Base-by-base conservation (phyloP, 2,329 filamentous ascomycete genomes). In the Beauveria rudraprayagi region DNA sequence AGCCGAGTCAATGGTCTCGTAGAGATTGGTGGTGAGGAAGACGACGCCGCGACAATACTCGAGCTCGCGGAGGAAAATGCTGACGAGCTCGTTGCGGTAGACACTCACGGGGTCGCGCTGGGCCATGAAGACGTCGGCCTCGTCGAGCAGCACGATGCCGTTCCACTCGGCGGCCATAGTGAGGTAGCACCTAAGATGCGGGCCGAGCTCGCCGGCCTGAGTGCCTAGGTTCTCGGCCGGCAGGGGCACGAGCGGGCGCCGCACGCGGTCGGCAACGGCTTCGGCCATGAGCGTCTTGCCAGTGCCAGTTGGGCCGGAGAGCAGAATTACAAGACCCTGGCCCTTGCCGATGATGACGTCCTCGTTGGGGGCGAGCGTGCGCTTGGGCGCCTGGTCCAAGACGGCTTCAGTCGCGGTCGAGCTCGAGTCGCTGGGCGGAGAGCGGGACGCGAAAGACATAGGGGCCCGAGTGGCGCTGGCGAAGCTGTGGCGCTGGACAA, bases 61-160 rank as follows among this genome's bases (percentile, higher is more conserved):
- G 26, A 79, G 71, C 70, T 78, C 76, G 22, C 75, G 72, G 24
- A 79, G 69, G 63, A 80, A 79, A 63, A 79, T 78, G 58, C 74
- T 76, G 5, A 80, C 77, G 3, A 82, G 70, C 53, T 76, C 78
- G 66, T 83, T 83, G 17, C 78, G 73, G 44, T 71, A 70, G 16
- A 82, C 73, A 63, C 82, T 76, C 44, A 73, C 71, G 44, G 73
- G 72, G 57, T 77, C 71, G 5, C 80, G 74, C 68, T 76, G 71
- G 1, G 77, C 76, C 68, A 83, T 76, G 68, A 81, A 83, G 2
- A 83, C 78, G 63, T 82, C 80, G 8, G 79, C 79, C 68, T 82
- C 80, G 64, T 82, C 80, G 3, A 83, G 74, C 4, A 83, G 70
- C 22, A 83, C 68, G 7, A 83, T 76, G 9, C 78, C 79, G 24